These are phyloP conservation scores for Parietaria judaica DNA, from an alignment of 306 rosid species.

Conservation along the genomic window DNA sequence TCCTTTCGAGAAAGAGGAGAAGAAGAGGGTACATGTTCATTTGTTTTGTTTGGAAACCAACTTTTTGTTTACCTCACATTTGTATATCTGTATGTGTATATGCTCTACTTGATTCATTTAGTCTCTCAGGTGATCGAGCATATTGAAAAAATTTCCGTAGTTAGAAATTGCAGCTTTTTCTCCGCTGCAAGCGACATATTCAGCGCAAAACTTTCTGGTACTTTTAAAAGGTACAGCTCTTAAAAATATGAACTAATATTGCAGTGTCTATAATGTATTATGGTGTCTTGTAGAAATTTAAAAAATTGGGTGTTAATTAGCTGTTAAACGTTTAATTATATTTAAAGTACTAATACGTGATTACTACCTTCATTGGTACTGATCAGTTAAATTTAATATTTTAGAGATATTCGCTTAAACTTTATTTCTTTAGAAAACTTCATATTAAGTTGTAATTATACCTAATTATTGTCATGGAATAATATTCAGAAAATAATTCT, in stretches of 20 bases:
- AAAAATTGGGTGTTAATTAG: too few relatives aligned
- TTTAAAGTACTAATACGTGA: too few relatives aligned
- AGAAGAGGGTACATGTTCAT: conserved; percentile 51
- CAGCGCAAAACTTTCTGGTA: conserved; percentile 81
- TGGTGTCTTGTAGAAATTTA: background rate
- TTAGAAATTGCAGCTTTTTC: conserved; percentile 69
- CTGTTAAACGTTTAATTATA: too few relatives aligned
- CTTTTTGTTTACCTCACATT: background rate
- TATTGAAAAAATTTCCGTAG: conserved; percentile 65
- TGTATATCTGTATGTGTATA: conserved; percentile 15
- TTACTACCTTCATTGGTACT: too few relatives aligned
- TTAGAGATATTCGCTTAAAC: too few relatives aligned
- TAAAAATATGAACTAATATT: background rate
- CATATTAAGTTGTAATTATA: too few relatives aligned
- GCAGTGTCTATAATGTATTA: background rate
- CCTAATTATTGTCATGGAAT: too few relatives aligned
- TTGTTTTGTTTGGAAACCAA: conserved; percentile 10
- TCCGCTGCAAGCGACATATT: conserved; percentile 75
- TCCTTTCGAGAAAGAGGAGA: conserved; percentile 75
- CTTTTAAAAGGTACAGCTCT: conserved; percentile 59
- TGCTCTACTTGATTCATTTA: conserved; percentile 13
- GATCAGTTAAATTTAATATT: too few relatives aligned
- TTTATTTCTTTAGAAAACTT: too few relatives aligned
- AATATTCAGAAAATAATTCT: too few relatives aligned
- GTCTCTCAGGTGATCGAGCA: conserved; percentile 61